Base-by-base conservation (phyloP, 345 rosid species). In the Microcos paniculata region DNA sequence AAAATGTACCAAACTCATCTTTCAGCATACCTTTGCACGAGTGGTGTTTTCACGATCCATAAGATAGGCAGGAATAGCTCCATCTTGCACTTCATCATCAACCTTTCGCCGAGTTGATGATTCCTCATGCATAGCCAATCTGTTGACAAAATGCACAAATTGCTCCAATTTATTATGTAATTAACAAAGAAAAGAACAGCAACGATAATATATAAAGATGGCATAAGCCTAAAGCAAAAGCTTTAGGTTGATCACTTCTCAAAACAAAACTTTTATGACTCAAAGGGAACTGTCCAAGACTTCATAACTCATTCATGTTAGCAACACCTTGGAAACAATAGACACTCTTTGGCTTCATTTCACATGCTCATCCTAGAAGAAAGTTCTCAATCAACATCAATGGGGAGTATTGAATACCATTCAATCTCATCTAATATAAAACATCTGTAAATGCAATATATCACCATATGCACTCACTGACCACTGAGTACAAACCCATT, bases 91-190 rank as follows among this genome's bases (percentile, higher is more conserved):
- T 51, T 96, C 82, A 70, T 94, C 98, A 72, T 90, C 99, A 71
- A 83, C 89, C 80, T 91, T 91, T 71, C 99, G 90, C 81, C 97
- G 86, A 55, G 86, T 83, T 26, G 93, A 77, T 68, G 97, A 93
- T 84, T 96, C 99, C 68, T 92, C 98, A 9, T 96, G 98, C 98
- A 91, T 91, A 31, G 87, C 90, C 92, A 96, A 84, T 45, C 98
- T 96, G 80, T 77, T 40, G 24, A 72, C 23, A 81, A 3, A 35
- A 64, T 4, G 26, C 3, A 56, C 28, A 71, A 63, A 31, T 8
- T 7, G 38, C 24, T 15, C 24, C 62, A 1, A 14, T 31, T 53
- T 71, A 40, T 31, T 13, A 35, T 0, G 19, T 58, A 9, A 16
- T 45, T 26, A 58, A 57, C 16, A 15, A 72, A 24, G 24, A 48